phyloP scores from a whole-genome alignment of 768 basidiomycete genomes.

The Pisolithus microcarpus region DNA sequence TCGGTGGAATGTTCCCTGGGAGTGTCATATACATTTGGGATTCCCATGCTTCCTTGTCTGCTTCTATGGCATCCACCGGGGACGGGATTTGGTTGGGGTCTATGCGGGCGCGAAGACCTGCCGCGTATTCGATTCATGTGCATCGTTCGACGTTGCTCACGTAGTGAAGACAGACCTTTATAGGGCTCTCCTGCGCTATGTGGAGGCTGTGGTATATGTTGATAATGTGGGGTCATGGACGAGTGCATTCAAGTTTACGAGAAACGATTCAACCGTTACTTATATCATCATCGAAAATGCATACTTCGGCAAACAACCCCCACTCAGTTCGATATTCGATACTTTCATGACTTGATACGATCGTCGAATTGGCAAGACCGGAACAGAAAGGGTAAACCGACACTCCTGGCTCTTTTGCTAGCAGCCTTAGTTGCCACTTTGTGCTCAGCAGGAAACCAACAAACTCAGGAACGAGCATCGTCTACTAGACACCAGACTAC shows the following conservation, averaged over 20 bases:
- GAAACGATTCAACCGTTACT: neutral
- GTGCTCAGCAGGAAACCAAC: no score
- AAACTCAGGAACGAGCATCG: no score
- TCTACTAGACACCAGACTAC: no score
- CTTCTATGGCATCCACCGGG: constrained; percentile 69
- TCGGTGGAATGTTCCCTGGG: constrained; percentile 58
- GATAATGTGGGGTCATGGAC: constrained; percentile 14
- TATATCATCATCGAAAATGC: neutral
- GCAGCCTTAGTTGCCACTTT: neutral
- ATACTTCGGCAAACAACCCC: no score
- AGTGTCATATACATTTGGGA: constrained; percentile 60
- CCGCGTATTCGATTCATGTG: constrained; percentile 1
- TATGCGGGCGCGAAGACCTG: constrained; percentile 75
- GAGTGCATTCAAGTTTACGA: no score
- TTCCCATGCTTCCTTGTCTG: constrained; percentile 76
- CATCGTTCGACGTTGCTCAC: neutral
- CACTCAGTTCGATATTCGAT: no score
- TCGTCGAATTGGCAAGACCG: no score
- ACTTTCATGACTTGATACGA: no score
- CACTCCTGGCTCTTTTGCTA: neutral
- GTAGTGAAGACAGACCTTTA: constrained; percentile 27
- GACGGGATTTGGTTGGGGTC: constrained; percentile 91
- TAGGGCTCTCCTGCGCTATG: constrained; percentile 50
- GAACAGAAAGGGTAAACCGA: no score
- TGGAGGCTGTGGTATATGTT: constrained; percentile 50